Conservation (phyloP, 371 early-diverging fungal genomes). For the Rhizopus sp. region DNA sequence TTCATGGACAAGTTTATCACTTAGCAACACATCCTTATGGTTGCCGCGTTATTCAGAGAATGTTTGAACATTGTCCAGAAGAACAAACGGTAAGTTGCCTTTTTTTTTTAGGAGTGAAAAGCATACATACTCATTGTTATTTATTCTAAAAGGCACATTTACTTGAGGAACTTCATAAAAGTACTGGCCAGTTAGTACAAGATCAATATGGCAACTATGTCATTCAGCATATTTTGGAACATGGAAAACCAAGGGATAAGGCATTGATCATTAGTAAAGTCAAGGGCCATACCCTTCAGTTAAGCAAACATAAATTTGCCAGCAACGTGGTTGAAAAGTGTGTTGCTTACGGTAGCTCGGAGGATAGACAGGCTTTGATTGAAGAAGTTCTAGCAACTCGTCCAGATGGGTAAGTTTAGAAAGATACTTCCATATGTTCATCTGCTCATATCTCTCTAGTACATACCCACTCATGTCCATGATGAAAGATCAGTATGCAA, state of each 20-base stretch:
- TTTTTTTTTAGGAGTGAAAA: neutral
- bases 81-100: conserved; percentile 65
- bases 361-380: conserved; percentile 77
- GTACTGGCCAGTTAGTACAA: conserved; percentile 92
- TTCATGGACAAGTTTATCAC: conserved; percentile 94
- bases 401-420: conserved; percentile 64
- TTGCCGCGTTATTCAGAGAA: conserved; percentile 99
- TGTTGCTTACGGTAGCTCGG: conserved; percentile 72
- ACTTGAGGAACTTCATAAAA: conserved; percentile 89
- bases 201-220: conserved; percentile 99
- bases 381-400: conserved; percentile 80
- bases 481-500: conserved; percentile 99
- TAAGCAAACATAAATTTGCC: conserved; percentile 99
- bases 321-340: conserved; percentile 98
- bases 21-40: conserved; percentile 99
- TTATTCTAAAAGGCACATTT: conserved; percentile 55
- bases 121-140: neutral
- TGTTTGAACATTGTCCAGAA: conserved; percentile 98
- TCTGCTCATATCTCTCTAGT: conserved; percentile 31
- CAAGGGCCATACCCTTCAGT: conserved; percentile 80
- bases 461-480: conserved; percentile 84
- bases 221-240: conserved; percentile 98
- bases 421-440: neutral
- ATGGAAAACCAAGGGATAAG: conserved; percentile 85
- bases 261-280: conserved; percentile 85